Evolutionary conservation across 2,329 filamentous ascomycete species (phyloP).

Genomic region (Colletotrichum sojae): DNA sequence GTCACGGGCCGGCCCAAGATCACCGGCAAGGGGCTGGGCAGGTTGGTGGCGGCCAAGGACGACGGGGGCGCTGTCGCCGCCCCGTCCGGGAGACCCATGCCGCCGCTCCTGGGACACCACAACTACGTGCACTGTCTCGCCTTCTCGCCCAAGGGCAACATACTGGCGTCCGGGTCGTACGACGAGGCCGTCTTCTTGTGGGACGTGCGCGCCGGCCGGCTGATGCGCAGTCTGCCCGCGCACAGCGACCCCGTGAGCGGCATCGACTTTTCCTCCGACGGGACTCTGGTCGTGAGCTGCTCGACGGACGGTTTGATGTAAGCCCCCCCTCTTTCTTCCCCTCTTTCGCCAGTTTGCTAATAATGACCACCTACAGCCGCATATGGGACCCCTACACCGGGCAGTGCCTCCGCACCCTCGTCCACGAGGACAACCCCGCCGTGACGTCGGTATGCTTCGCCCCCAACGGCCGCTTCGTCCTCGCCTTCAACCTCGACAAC

Average conservation of each 20-base stretch:
- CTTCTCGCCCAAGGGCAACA: constrained; percentile 98
- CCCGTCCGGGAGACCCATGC: constrained; percentile 53
- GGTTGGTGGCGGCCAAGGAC: constrained; percentile 33
- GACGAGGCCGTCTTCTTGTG: constrained; percentile 98
- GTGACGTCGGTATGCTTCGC: constrained; percentile 93
- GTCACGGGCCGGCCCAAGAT: constrained; percentile 70
- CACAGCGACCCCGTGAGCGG: constrained; percentile 96
- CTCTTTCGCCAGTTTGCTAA: not conserved
- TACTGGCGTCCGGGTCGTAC: constrained; percentile 94
- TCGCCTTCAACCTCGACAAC: constrained; percentile 92
- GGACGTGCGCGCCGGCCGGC: constrained; percentile 89
- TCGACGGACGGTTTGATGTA: constrained; percentile 91
- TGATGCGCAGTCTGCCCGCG: constrained; percentile 92
- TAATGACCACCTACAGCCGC: constrained; percentile 64
- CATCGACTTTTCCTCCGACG: constrained; percentile 93
- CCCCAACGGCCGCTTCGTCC: constrained; percentile 92
- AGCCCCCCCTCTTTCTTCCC: constrained; percentile 46
- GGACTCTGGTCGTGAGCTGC: constrained; percentile 92
- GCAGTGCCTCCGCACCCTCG: constrained; percentile 93
- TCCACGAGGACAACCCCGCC: constrained; percentile 95
- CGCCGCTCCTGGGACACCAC: constrained; percentile 85
- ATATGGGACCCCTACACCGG: constrained; percentile 97
- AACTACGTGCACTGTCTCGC: constrained; percentile 96
- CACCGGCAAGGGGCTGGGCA: constrained; percentile 53
- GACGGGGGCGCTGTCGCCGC: constrained; percentile 11